phyloP scores from a whole-genome alignment of 2,329 filamentous ascomycete species.

The Fusarium sp. region DNA sequence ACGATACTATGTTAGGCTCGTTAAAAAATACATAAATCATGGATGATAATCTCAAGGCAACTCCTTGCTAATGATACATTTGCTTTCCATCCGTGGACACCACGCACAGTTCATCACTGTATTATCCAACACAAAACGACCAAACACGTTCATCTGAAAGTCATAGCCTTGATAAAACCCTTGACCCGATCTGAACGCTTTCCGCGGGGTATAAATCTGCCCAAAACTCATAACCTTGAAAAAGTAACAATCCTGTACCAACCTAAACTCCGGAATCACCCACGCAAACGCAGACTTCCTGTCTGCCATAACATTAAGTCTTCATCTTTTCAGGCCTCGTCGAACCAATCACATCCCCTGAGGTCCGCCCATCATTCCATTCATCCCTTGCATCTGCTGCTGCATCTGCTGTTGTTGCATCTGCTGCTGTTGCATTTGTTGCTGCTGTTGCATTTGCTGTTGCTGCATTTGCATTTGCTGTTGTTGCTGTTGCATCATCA shows the following conservation, averaged over 20 bases:
- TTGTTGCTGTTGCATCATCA: conserved; percentile 50
- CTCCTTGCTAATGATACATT: conserved; percentile 24
- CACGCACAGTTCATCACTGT: conserved; percentile 29
- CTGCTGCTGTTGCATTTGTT: conserved; percentile 49
- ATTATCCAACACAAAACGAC: conserved; percentile 33
- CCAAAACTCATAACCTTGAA: conserved; percentile 40
- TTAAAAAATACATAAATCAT: background rate
- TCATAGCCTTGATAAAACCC: conserved; percentile 33
- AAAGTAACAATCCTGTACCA: conserved; percentile 27
- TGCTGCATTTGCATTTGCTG: conserved; percentile 52
- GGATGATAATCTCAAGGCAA: background rate
- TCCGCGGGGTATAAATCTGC: conserved; percentile 54
- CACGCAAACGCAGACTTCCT: conserved; percentile 18
- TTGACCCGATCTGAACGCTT: conserved; percentile 47
- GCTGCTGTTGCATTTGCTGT: conserved; percentile 49
- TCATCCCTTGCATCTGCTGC: conserved; percentile 48
- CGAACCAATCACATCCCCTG: conserved; percentile 61
- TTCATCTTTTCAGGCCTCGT: conserved; percentile 3
- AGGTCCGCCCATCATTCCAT: conserved; percentile 67
- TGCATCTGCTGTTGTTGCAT: conserved; percentile 43
- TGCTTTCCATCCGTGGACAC: conserved; percentile 38
- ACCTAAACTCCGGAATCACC: conserved; percentile 41
- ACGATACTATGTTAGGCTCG: too few species aligned
- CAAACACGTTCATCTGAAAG: conserved; percentile 18
- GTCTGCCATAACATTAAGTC: conserved; percentile 29